Percentiles rank a stretch among this genome's conserved stretches.
Conservation (phyloP, 2,329 filamentous ascomycete species). For the Colletotrichum cereale region DNA sequence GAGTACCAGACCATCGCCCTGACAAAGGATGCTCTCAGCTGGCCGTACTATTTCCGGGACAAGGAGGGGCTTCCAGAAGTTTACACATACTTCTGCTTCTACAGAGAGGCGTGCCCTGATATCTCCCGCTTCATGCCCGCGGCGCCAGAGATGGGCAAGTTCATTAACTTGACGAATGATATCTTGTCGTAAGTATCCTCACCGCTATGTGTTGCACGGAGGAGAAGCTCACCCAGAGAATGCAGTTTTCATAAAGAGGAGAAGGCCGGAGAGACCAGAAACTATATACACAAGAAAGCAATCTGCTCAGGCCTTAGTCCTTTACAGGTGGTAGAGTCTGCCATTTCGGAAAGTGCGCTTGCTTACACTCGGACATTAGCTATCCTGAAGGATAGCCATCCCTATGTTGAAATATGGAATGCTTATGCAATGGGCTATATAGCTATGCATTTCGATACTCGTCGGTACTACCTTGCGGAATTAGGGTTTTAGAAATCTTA, state of each 20-base stretch:
- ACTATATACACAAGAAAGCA: constrained; percentile 46
- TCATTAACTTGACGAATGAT: constrained; percentile 47
- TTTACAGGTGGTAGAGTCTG: constrained; percentile 11
- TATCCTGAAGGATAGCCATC: constrained; percentile 41
- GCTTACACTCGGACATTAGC: constrained; percentile 41
- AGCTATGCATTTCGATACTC: constrained; percentile 39
- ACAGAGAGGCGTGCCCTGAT: constrained; percentile 44
- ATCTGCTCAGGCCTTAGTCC: constrained; percentile 9
- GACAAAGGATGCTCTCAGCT: constrained; percentile 43
- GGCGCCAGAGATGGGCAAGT: constrained; percentile 46
- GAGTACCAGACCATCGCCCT: constrained; percentile 42
- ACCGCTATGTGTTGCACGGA: neutral
- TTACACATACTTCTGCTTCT: constrained; percentile 47
- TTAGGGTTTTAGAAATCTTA: constrained; percentile 14
- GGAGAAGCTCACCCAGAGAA: neutral
- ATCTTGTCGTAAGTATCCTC: constrained; percentile 45
- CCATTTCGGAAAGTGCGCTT: constrained; percentile 35
- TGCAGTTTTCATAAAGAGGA: constrained; percentile 49
- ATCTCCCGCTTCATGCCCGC: constrained; percentile 46
- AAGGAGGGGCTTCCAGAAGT: constrained; percentile 46
- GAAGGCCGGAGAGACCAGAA: constrained; percentile 44
- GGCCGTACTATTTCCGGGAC: constrained; percentile 46
- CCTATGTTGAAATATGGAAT: constrained; percentile 43
- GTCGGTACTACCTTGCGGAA: constrained; percentile 38
- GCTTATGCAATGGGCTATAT: constrained; percentile 46